These are phyloP conservation scores for Exophiala sp. DNA, from an alignment of 2,329 filamentous ascomycete species.

Conservation along the genomic window DNA sequence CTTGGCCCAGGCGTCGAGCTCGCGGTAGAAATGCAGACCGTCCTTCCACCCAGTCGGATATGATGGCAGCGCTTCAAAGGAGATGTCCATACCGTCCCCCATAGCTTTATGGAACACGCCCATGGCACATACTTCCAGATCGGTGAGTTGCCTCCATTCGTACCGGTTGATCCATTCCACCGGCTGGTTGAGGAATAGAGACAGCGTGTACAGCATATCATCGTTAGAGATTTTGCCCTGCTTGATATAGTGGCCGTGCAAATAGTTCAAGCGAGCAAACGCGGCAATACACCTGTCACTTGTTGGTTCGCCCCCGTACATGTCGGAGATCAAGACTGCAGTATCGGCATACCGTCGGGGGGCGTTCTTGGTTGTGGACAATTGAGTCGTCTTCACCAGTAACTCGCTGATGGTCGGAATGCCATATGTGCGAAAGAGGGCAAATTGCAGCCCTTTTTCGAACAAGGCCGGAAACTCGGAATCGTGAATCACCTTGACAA, in stretches of 20 bases:
- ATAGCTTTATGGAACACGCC: slow-evolving; percentile 60
- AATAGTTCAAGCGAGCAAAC: slow-evolving; percentile 58
- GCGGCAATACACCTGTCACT: slow-evolving; percentile 46
- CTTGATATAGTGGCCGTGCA: slow-evolving; percentile 54
- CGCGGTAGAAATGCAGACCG: slow-evolving; percentile 44
- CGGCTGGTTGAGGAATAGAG: slow-evolving; percentile 61
- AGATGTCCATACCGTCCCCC: slow-evolving; percentile 63
- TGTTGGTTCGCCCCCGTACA: slow-evolving; percentile 35
- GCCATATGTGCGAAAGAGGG: slow-evolving; percentile 46
- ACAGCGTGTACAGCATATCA: slow-evolving; percentile 61
- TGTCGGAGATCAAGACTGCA: slow-evolving; percentile 45
- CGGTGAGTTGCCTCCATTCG: slow-evolving; percentile 64
- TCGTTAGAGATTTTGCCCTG: slow-evolving; percentile 55
- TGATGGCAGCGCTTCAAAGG: slow-evolving; percentile 38
- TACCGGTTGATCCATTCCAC: slow-evolving; percentile 56
- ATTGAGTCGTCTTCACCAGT: slow-evolving; percentile 47
- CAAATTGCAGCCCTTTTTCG: slow-evolving; percentile 28
- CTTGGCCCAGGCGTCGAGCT: slow-evolving; percentile 42
- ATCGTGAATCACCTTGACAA: slow-evolving; percentile 19
- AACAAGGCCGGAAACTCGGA: slow-evolving; percentile 26
- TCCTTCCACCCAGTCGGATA: slow-evolving; percentile 38
- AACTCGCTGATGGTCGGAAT: slow-evolving; percentile 51
- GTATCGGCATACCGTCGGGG: slow-evolving; percentile 52
- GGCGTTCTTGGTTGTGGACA: slow-evolving; percentile 43
- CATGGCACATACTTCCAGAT: slow-evolving; percentile 60